Conservation (phyloP, 1,284 basidiomycete genomes). For the Paramarasmius palmivorus region DNA sequence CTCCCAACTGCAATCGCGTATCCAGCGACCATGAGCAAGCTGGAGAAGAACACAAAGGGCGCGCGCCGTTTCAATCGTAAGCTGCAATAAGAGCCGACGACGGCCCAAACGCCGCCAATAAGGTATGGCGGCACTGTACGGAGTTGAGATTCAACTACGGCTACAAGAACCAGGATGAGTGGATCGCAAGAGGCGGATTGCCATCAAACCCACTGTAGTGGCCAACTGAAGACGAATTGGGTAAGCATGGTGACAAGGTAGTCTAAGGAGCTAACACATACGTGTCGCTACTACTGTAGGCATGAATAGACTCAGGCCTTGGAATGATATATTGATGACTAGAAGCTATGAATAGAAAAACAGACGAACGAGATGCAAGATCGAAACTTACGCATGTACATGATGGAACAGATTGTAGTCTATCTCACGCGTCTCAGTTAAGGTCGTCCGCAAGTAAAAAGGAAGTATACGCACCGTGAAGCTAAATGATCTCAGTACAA, state of each 20-base stretch:
- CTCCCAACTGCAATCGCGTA: constrained; percentile 40
- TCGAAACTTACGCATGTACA: constrained; percentile 21
- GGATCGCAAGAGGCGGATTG: too few species aligned
- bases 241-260: too few species aligned
- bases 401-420: constrained; percentile 31
- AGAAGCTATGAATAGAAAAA: too few species aligned
- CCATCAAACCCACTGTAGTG: background rate
- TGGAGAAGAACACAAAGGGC: constrained; percentile 31
- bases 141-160: constrained; percentile 39
- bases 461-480: constrained; percentile 29
- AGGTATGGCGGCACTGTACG: constrained; percentile 41
- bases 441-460: background rate
- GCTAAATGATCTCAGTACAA: constrained; percentile 37
- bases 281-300: constrained; percentile 40
- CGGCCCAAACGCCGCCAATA: constrained; percentile 34
- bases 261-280: constrained; percentile 22
- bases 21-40: constrained; percentile 33
- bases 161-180: constrained; percentile 21
- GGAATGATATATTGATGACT: constrained; percentile 40
- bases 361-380: background rate
- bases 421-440: constrained; percentile 10
- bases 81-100: constrained; percentile 30
- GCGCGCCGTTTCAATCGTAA: constrained; percentile 33
- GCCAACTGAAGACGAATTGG: constrained; percentile 23
- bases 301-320: constrained; percentile 42